phyloP scores from a whole-genome alignment of 345 rosid species.

The Lumnitzera racemosa region DNA sequence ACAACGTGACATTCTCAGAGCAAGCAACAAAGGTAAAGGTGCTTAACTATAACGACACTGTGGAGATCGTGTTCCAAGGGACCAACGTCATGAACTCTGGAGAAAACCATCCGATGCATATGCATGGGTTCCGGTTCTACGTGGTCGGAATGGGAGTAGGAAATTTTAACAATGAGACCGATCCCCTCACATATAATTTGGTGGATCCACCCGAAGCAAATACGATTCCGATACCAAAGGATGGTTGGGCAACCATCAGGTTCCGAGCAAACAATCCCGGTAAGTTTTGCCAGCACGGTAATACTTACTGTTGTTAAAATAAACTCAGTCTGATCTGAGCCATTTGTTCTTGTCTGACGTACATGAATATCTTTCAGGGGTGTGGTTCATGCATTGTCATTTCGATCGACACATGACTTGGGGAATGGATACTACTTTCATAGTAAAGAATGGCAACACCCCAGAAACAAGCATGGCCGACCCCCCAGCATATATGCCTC shows the following conservation, averaged over 20 bases:
- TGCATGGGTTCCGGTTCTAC: conserved; percentile 26
- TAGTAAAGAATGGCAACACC: conserved; percentile 23
- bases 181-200: conserved; percentile 20
- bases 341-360: too few species aligned
- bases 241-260: conserved; percentile 28
- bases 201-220: conserved; percentile 26
- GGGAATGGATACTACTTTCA: conserved; percentile 37
- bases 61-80: conserved; percentile 31
- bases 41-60: conserved; percentile 16
- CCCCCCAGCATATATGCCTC: conserved; percentile 40
- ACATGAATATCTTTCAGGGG: conserved; percentile 17
- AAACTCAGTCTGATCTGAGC: too few species aligned
- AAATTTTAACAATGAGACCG: conserved; percentile 17
- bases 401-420: conserved; percentile 33
- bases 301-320: too few species aligned
- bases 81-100: conserved; percentile 24
- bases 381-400: conserved; percentile 49
- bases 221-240: conserved; percentile 20
- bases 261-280: conserved; percentile 27
- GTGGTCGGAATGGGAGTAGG: conserved; percentile 19
- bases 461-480: conserved; percentile 10
- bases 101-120: conserved; percentile 31
- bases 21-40: conserved; percentile 25
- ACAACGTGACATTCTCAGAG: conserved; percentile 14
- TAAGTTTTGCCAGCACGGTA: neutral